phyloP scores from a whole-genome alignment of 495 filamentous ascomycete genomes.

The Talaromyces wortmannii region DNA sequence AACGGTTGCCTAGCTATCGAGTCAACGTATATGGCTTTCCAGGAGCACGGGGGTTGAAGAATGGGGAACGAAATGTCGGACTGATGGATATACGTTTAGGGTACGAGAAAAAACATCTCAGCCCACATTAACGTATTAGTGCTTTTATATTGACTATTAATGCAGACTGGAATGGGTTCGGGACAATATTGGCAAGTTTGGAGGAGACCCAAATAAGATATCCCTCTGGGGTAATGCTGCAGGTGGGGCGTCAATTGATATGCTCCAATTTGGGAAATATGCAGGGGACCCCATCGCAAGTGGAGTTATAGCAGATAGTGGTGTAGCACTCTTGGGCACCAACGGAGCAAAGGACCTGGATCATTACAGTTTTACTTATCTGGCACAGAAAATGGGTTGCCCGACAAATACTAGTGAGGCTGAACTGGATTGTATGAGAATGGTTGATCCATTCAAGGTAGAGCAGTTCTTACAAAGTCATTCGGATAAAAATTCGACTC shows the following conservation, averaged over 20 bases:
- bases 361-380: not conserved
- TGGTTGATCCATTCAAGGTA: not conserved
- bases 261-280: not conserved
- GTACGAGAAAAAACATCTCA: not conserved
- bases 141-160: not conserved
- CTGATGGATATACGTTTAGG: constrained; percentile 2
- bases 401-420: not conserved
- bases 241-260: not conserved
- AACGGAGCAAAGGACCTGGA: not conserved
- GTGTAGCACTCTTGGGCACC: not conserved
- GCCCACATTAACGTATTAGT: not conserved
- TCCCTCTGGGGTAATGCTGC: not conserved
- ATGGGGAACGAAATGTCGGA: constrained; percentile 4
- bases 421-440: not conserved
- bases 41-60: constrained; percentile 4
- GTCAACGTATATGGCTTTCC: constrained; percentile 13
- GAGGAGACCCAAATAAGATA: constrained; percentile 1
- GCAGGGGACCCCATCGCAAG: not conserved
- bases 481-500: not conserved
- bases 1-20: constrained; percentile 6
- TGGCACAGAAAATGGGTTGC: not conserved
- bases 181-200: constrained; percentile 10
- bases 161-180: constrained; percentile 5
- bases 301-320: not conserved
- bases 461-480: not conserved